Base-by-base conservation (phyloP, 768 basidiomycete genomes). In the Naganishia vaughanmartiniae region DNA sequence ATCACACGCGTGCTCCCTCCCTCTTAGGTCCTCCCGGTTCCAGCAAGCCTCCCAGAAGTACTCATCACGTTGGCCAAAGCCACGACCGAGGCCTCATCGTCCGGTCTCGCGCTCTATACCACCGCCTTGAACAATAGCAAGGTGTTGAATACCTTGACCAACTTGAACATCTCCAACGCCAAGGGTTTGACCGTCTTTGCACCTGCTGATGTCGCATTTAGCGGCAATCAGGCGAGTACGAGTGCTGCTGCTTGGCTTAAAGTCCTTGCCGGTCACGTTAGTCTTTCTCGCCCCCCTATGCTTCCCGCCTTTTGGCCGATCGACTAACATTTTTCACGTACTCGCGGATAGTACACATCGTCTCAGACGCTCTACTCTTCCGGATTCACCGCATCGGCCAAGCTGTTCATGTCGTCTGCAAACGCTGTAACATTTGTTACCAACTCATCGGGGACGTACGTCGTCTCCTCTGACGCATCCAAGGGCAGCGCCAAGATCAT, bases 121-220 rank as follows among this genome's bases (percentile, higher is more conserved):
- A 34, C 67, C 26, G 71, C 71, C 42, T 63, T 72, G 51, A 69
- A 67, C 63, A 48, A 55, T 10, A 69, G 67, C 54, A 60, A 57
- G 33, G 60, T 60, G 30, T 42, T 65, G 60, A 66, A 63, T 60
- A 69, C 63, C 53, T 65, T 72, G 65, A 54, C 54, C 63, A 54
- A 65, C 30, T 45, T 58, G 51, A 65, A 54, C 21, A 28, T 66
- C 11, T 31, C 46, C 39, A 54, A 24, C 28, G 55, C 54, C 3
- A 56, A 65, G 54, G 71, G 71, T 1, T 51, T 72, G 34, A 72
- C 71, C 33, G 69, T 72, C 63, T 72, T 72, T 28, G 71, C 71
- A 14, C 71, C 71, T n/a, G 36, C 58, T 11, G 71, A 72, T 45
- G 26, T 39, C 15, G 71, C 71, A 0, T 72, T 72, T 51, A 56